Evolutionary conservation across 306 rosid species (phyloP).

Genomic region (Gleditsia sinensis): DNA sequence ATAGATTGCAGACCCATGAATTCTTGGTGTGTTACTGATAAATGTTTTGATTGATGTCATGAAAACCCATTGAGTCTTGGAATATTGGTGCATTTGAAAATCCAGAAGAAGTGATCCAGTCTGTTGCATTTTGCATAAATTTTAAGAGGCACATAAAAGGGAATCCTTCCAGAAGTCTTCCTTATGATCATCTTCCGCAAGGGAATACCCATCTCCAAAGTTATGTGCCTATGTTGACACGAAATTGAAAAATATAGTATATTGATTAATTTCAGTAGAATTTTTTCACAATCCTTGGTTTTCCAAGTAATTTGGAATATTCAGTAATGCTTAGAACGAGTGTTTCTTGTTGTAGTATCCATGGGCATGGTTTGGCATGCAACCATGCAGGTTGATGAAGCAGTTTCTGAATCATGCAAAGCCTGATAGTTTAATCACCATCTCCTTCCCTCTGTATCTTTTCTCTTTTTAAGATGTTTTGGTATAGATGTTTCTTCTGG

Average conservation of each 20-base stretch:
- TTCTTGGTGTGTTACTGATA: neutral
- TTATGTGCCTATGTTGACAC: neutral
- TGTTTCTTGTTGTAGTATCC: neutral
- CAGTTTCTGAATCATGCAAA: neutral
- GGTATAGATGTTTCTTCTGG: neutral
- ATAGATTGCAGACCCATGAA: neutral
- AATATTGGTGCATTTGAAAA: conserved; percentile 22
- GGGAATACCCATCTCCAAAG: neutral
- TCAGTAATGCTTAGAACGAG: neutral
- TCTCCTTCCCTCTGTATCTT: neutral
- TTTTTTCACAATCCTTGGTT: neutral
- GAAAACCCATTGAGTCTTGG: conserved; percentile 1
- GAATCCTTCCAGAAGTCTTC: neutral
- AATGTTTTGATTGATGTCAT: neutral
- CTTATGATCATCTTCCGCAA: neutral
- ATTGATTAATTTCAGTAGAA: neutral
- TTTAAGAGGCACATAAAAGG: neutral
- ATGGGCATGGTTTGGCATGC: conserved; percentile 8
- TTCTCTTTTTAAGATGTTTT: neutral
- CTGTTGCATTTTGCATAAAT: neutral
- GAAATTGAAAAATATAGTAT: neutral
- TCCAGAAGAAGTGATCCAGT: too few species aligned
- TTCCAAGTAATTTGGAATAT: too few species aligned
- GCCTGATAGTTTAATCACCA: conserved; percentile 7
- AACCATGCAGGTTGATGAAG: neutral